Evolutionary conservation across 2,329 filamentous ascomycete genomes (phyloP), one percentile per base, ranked within the genome.

Genomic region (Thielaviopsis populi): DNA sequence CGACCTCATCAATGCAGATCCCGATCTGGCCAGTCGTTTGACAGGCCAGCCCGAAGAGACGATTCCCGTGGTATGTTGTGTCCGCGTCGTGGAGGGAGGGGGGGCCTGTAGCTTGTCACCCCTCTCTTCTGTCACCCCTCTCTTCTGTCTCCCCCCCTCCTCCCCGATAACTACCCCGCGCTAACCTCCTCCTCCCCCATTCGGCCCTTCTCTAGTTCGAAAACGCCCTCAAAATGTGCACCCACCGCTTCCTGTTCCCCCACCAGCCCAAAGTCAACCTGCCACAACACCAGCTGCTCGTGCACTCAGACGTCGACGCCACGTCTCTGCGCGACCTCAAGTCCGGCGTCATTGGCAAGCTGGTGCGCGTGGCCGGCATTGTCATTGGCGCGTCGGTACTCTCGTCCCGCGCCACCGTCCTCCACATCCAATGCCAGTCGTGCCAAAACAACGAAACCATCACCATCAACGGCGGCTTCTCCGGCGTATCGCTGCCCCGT

Each of bases 321-420:
- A 90, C 91, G 37, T 94, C 92, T 0, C 97, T 99, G 70, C 88
- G 94, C 68, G 91, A 96, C 69, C 82, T 99, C 46, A 94, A 95
- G 70, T 95, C 94, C 8, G 87, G 88, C 67, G 92, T 90, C 68
- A 95, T 99, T 69, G 91, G 92, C 4, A 86, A 91, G 69, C 86
- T 99, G n/a, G 92, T 99, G 46, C 85, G 92, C 64, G 95, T 99
- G 65, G 94, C 94, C 0, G 95, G 94, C 61, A 99, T 99, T 68
- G 90, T 99, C 66, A 99, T 99, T 68, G 92, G 94, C 58, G 94
- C 94, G 58, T 96, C 92, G 0, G 95, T 95, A 19, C 87, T 97
- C 74, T 96, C 91, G 1, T 97, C 92, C 13, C 97, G 99, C 78
- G 90, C 94, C 4, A 96, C 91, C 6, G 80, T 85, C 30, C 80